Evolutionary conservation across 345 rosid genomes (phyloP), one percentile per base, ranked within the genome.

Genomic region (Noccaea bulbosa): DNA sequence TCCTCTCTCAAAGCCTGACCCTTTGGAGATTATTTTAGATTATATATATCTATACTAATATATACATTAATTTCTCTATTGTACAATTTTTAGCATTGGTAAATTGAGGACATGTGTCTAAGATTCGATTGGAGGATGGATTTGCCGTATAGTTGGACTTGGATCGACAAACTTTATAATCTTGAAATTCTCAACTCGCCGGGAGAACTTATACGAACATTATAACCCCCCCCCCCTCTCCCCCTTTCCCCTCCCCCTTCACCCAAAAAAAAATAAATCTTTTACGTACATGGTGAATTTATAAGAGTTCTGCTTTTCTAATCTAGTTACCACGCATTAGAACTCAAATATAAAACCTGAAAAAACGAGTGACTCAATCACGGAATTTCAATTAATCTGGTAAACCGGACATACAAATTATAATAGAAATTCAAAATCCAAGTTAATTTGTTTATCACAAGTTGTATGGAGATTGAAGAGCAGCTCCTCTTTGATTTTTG

Each of bases 91-190:
- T 5, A 32, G 15, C n/a, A 4, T 17, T 30, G 44, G 57, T 49
- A n/a, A 47, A 6, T 30, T 8, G 50, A 50, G 51, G 45, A 16
- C 69, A 74, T 74, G 73, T 74, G 58, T 60, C 1, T 11, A 10
- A 15, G 69, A 51, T 34, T 0, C 33, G 69, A 67, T 67, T 59
- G 73, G 73, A 67, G n/a, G 73, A 51, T 60, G 62, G 8, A 43
- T 59, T 59, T 67, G 8, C 67, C 53, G 71, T 55, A 46, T 64
- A 22, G 51, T 27, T 72, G 65, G 70, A 55, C 58, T 64, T 55
- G 71, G 74, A 49, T 58, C 40, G 3, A 37, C 30, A 9, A 7
- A 11, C 39, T 15, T 39, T 11, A 8, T 41, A 3, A 59, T 70
- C 49, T 59, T 49, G 59, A 48, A 6, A 15, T 59, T 24, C 47